Base-by-base conservation (phyloP, 78 protist genomes). In the Dictyostelium brefeldianum region DNA sequence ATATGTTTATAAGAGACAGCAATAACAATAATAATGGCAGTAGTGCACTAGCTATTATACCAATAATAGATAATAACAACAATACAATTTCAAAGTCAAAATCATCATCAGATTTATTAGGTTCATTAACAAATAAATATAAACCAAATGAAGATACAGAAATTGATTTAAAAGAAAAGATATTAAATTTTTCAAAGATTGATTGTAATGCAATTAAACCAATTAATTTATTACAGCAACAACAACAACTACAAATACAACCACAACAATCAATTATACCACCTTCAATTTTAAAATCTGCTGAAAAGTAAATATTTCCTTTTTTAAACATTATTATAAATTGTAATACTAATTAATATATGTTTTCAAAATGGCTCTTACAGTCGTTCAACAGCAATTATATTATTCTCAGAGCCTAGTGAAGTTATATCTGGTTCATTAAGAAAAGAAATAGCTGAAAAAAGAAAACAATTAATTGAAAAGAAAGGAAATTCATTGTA, bases 401-500 rank as follows among this genome's bases (percentile, higher is more conserved):
- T 78, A 54, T 62, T 78, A 31, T 78, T 54, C 56, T 54, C 70
- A 14, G 83, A 78, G 2, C 83, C 83, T 1, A 54, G 51, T 36
- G 83, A 78, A 36, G 56, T 78, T 36, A 54, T 78, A 27, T 56
- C 65, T 2, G 83, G 83, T 22, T 78, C 83, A 0, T 43, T 78
- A 6, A 78, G 83, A 56, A 78, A 78, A 56, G 83, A 78, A 56
- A 56, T 78, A 20, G 83, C 31, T 12, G 75, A 67, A 15, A 67
- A 67, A 17, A 67, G 75, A 31, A 67, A 67, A 67, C 75, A 31
- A 67, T 67, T 67, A 31, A 67, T 67, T 15, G 75, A 67, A 67
- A 67, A 20, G 15, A 67, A 67, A 31, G 75, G 75, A 67, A 67
- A 67, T 15, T 67, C 75, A 25, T 67, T 67, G 4, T 31, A 31